Conservation (phyloP, 2,329 filamentous ascomycete genomes). For the Nigrograna mackinnonii region DNA sequence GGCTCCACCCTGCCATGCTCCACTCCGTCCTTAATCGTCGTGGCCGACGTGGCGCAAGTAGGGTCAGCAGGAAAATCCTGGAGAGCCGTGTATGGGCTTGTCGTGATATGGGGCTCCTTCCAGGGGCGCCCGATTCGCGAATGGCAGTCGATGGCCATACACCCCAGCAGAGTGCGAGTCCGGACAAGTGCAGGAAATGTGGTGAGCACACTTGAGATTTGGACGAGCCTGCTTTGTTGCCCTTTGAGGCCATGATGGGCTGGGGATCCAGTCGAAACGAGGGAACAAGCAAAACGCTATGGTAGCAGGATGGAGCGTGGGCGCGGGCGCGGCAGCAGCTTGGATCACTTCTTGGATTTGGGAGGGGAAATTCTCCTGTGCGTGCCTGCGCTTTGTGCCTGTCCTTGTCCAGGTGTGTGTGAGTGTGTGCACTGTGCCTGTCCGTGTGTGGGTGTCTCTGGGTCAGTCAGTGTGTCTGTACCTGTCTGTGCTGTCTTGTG, state of each 20-base stretch:
- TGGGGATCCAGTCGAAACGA: too few relatives aligned
- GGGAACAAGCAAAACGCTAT: slow-evolving; percentile 21
- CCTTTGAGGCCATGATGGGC: neutral
- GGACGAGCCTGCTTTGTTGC: neutral
- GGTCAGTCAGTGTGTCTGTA: neutral
- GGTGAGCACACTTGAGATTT: too few relatives aligned
- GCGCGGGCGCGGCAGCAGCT: slow-evolving; percentile 21
- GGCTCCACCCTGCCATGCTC: slow-evolving; percentile 1
- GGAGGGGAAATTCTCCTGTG: too few relatives aligned
- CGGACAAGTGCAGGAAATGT: too few relatives aligned
- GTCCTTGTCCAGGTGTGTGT: too few relatives aligned
- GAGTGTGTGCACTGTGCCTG: neutral
- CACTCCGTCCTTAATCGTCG: slow-evolving; percentile 7
- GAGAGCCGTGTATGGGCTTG: neutral
- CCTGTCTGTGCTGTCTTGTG: neutral
- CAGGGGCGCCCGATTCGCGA: neutral
- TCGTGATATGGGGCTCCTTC: neutral
- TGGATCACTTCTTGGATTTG: slow-evolving; percentile 15
- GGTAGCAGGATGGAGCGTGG: slow-evolving; percentile 19
- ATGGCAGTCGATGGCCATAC: neutral
- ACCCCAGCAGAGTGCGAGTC: slow-evolving; percentile 2
- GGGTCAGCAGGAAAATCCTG: slow-evolving; percentile 12
- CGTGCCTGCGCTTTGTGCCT: too few relatives aligned
- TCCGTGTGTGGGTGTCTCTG: neutral
- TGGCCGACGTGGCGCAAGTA: neutral